phyloP scores from a whole-genome alignment of 495 filamentous ascomycete genomes.

The Aspergillus campestris region DNA sequence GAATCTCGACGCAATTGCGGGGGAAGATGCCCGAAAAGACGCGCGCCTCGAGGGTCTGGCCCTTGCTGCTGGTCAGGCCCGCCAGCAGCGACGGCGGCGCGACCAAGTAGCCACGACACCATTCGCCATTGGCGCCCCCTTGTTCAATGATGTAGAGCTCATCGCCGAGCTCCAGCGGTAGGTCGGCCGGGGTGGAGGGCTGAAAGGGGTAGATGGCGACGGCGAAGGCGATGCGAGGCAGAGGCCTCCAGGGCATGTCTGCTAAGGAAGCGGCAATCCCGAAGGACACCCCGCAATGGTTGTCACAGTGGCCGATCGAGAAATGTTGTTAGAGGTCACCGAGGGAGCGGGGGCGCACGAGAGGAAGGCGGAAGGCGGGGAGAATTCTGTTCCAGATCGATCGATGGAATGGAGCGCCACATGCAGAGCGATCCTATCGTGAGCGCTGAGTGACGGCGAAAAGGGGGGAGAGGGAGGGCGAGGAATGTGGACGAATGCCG shows the following conservation, averaged over 20 bases:
- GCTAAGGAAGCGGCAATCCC: slow-evolving; percentile 15
- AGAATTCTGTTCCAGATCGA: slow-evolving; percentile 13
- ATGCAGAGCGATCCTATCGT: slow-evolving; percentile 17
- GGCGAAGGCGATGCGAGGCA: slow-evolving; percentile 95
- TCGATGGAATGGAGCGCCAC: slow-evolving; percentile 21
- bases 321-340: slow-evolving; percentile 13
- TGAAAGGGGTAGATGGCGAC: slow-evolving; percentile 90
- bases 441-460: too few relatives aligned
- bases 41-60: slow-evolving; percentile 86
- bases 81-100: slow-evolving; percentile 89
- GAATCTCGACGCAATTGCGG: slow-evolving; percentile 79
- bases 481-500: slow-evolving; percentile 19
- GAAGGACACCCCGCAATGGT: slow-evolving; percentile 14
- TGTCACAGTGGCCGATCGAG: slow-evolving; percentile 9
- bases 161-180: slow-evolving; percentile 96
- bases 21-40: slow-evolving; percentile 98
- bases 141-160: slow-evolving; percentile 98
- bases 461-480: slow-evolving; percentile 3
- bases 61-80: slow-evolving; percentile 83
- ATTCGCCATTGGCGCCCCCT: slow-evolving; percentile 72
- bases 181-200: slow-evolving; percentile 75
- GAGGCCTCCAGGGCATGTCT: slow-evolving; percentile 89
- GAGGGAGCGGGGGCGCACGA: slow-evolving; percentile 4
- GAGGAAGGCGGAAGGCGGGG: neutral
- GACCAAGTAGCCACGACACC: slow-evolving; percentile 92